These are phyloP conservation scores for Polytrichum commune DNA, from an alignment of 225 moss, liverwort and hornwort species.

Conservation along the genomic window DNA sequence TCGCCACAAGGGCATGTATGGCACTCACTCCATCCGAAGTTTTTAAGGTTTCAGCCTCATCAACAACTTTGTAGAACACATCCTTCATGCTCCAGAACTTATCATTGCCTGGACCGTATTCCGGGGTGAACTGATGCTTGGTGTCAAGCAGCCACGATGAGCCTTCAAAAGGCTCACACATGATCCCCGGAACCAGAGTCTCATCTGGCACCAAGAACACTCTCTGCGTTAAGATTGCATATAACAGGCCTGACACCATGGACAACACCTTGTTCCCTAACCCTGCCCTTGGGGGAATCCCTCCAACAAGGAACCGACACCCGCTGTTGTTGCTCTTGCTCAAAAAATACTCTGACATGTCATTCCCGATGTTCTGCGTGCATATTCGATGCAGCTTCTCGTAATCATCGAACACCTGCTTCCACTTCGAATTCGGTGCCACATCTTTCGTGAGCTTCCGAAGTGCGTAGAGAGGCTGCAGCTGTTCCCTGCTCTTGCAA, in stretches of 20 bases:
- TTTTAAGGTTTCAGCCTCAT: neutral
- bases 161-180: slow-evolving; percentile 52
- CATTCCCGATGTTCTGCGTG: slow-evolving; percentile 29
- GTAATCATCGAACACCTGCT: slow-evolving; percentile 50
- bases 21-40: slow-evolving; percentile 11
- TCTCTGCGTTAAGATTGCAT: slow-evolving; percentile 46
- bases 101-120: slow-evolving; percentile 29
- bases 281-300: slow-evolving; percentile 60
- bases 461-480: slow-evolving; percentile 50
- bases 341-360: slow-evolving; percentile 41
- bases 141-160: slow-evolving; percentile 50
- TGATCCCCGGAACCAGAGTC: slow-evolving; percentile 34
- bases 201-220: slow-evolving; percentile 40
- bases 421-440: slow-evolving; percentile 56
- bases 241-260: slow-evolving; percentile 35
- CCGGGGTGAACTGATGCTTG: slow-evolving; percentile 33
- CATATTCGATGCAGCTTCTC: slow-evolving; percentile 74
- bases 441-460: slow-evolving; percentile 51
- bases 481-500: slow-evolving; percentile 62
- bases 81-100: slow-evolving; percentile 43
- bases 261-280: slow-evolving; percentile 72
- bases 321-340: slow-evolving; percentile 25
- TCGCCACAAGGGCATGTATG: slow-evolving; percentile 31
- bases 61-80: slow-evolving; percentile 42
- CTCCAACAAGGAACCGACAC: slow-evolving; percentile 66